Base-by-base conservation (phyloP, 192 early-diverging fungal genomes). In the Pilobolus umbonatus region DNA sequence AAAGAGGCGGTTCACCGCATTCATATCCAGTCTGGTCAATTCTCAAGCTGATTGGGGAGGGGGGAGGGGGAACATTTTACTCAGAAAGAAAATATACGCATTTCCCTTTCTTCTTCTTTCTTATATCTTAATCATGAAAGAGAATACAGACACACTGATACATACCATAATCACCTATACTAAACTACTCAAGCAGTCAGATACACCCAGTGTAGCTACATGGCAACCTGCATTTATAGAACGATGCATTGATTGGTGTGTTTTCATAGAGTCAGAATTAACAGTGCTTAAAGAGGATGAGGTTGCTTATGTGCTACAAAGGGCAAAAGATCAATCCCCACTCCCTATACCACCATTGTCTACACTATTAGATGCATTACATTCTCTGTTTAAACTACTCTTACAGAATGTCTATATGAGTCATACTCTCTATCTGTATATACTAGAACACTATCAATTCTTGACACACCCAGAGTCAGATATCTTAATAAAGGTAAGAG, bases 231-330 rank as follows among this genome's bases (percentile, higher is more conserved):
- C 35, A 6, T 59, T 59, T 32, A 44, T 59, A 24, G 22, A 34
- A n/a, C 31, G 36, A 12, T 59, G 57, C 21, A 30, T 32, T 6
- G 57, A 46, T 32, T 59, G 57, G 57, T 59, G 57, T 21, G 21
- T 59, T 12, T 59, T 14, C 6, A 49, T 59, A 12, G 57, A 59
- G 36, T 35, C 57, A 2, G 57, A 59, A 38, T 59, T 59, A 17
- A 17, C 32, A 12, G 6, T 59, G 9, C n/a, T 47, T n/a, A 30
- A 17, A 10, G 36, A 22, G 8, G 34, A 59, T 26, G 29, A 25
- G n/a, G 9, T 30, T 8, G 44, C 34, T 28, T 21, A 35, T 26
- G 28, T 44, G 10, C 24, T 15, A 1, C 30, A 36, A 22, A 19
- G 25, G 30, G 57, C 32, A 48, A 15, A 26, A 17, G 30, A 49